phyloP scores from a whole-genome alignment of 2,329 filamentous ascomycete genomes.

The Penicillium polonicum region DNA sequence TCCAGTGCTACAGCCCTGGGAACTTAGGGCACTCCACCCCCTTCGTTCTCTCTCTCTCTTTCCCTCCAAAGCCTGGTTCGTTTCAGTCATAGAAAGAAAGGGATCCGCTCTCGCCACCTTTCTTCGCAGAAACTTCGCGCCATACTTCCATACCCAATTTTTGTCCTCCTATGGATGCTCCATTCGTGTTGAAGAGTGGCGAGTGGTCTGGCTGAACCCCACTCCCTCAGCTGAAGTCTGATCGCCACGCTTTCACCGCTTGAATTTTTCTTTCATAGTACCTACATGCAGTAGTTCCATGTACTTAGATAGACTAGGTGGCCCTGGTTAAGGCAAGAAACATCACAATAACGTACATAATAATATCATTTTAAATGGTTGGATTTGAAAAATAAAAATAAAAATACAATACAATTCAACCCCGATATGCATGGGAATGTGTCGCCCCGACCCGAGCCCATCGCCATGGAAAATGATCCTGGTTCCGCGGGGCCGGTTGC shows the following conservation, averaged over 20 bases:
- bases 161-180: slow-evolving; percentile 8
- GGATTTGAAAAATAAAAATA: background rate
- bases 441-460: slow-evolving; percentile 28
- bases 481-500: slow-evolving; percentile 30
- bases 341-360: background rate
- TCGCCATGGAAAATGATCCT: slow-evolving; percentile 27
- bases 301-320: slow-evolving; percentile 23
- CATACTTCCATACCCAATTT: slow-evolving; percentile 1
- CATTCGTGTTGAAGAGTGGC: slow-evolving; percentile 19
- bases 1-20: slow-evolving; percentile 40
- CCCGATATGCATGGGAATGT: slow-evolving; percentile 6
- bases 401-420: background rate
- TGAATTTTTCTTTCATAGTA: slow-evolving; percentile 10
- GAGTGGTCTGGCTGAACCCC: slow-evolving; percentile 20
- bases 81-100: background rate
- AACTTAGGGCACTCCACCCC: slow-evolving; percentile 31
- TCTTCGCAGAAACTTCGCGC: background rate
- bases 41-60: slow-evolving; percentile 13
- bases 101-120: slow-evolving; percentile 21
- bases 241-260: slow-evolving; percentile 29
- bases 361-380: background rate
- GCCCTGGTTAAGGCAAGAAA: background rate
- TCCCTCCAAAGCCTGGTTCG: background rate
- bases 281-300: slow-evolving; percentile 26
- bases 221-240: slow-evolving; percentile 29